Evolutionary conservation across 257 asterid genomes (phyloP).

Genomic region (Solanum arcanum): DNA sequence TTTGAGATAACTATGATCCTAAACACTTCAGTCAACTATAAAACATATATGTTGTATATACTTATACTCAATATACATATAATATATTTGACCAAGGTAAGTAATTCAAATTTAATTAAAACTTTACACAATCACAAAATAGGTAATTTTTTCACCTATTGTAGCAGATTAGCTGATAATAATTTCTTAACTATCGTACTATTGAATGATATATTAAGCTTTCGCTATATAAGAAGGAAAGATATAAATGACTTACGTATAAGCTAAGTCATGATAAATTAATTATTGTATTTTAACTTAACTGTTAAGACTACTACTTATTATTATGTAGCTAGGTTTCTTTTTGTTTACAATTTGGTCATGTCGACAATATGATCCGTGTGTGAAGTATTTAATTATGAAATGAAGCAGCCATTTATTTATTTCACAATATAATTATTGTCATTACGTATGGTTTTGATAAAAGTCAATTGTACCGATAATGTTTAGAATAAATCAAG

Average conservation of each 20-base stretch:
- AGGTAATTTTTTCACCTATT: neutral
- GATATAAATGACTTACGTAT: no score
- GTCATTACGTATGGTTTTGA: neutral
- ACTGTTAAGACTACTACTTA: neutral
- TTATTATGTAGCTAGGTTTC: neutral
- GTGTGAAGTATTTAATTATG: neutral
- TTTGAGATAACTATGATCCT: neutral
- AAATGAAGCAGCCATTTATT: no score
- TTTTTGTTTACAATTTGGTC: neutral
- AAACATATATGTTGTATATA: neutral
- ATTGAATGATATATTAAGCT: neutral
- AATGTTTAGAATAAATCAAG: no score
- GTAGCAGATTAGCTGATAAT: no score
- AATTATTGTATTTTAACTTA: neutral
- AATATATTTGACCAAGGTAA: neutral
- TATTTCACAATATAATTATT: neutral
- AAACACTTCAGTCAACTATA: neutral
- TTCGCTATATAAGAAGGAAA: neutral
- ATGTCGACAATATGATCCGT: neutral
- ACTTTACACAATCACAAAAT: neutral
- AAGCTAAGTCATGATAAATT: neutral
- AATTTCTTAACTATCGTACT: no score
- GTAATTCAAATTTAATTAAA: no score
- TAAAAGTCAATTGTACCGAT: neutral
- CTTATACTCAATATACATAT: neutral